phyloP scores from a whole-genome alignment of 371 early-diverging fungal genomes.

The Mucor indicus region DNA sequence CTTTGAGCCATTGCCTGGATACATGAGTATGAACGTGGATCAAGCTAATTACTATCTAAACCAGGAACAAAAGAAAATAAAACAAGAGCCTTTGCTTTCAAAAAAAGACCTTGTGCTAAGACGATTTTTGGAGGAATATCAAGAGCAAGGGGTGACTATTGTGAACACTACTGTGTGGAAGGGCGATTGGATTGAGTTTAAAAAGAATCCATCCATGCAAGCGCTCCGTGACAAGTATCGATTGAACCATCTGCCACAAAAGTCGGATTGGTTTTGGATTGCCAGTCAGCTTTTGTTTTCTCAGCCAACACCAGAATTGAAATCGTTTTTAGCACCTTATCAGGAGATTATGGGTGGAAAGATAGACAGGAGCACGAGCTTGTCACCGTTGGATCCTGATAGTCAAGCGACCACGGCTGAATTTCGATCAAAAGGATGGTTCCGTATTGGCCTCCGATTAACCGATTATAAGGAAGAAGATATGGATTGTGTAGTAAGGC shows the following conservation, averaged over 20 bases:
- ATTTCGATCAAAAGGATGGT: constrained; percentile 20
- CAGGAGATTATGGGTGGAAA: constrained; percentile 36
- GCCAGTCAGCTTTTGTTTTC: constrained; percentile 30
- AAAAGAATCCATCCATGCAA: constrained; percentile 17
- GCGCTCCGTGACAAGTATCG: constrained; percentile 27
- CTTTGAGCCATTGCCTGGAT: constrained; percentile 27
- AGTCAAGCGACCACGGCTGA: constrained; percentile 2
- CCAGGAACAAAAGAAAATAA: no score
- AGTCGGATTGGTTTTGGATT: constrained; percentile 44
- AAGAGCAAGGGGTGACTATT: constrained; percentile 1
- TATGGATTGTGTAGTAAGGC: constrained; percentile 18
- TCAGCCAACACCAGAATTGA: constrained; percentile 26
- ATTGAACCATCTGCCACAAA: constrained; percentile 15
- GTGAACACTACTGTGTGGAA: constrained; percentile 8
- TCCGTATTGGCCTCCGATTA: constrained; percentile 34
- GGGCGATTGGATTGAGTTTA: constrained; percentile 5
- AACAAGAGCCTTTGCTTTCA: no score
- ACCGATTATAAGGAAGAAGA: background rate
- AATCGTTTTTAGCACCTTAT: constrained; percentile 25
- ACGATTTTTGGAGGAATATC: constrained; percentile 3
- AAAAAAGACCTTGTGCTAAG: constrained; percentile 4
- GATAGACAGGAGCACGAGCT: constrained; percentile 8
- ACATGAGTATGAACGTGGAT: constrained; percentile 30
- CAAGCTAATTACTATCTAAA: constrained; percentile 33
- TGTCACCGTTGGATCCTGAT: constrained; percentile 13